Conservation (phyloP, 352 stramenopile genomes). For the Blastocystis sp. region DNA sequence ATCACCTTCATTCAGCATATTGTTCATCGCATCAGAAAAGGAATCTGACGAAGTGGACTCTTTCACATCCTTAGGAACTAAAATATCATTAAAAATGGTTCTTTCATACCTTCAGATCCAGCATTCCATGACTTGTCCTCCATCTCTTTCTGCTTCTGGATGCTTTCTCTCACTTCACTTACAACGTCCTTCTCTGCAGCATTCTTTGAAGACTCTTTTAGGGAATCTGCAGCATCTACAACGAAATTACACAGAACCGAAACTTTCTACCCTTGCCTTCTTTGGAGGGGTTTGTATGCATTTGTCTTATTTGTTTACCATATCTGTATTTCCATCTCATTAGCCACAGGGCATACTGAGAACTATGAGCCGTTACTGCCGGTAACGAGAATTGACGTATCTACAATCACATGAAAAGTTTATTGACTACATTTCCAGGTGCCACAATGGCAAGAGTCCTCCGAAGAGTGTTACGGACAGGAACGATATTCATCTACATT, state of each 20-base stretch:
- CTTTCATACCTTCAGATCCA: neutral
- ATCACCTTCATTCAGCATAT: neutral
- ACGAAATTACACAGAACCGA: neutral
- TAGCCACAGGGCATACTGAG: neutral
- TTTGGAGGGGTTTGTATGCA: neutral
- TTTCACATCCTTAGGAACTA: neutral
- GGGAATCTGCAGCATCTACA: neutral
- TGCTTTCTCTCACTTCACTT: conserved; percentile 44
- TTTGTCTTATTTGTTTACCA: neutral
- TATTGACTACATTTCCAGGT: neutral
- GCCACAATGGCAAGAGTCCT: neutral
- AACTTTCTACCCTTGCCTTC: neutral
- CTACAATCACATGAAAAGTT: neutral
- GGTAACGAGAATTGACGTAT: conserved; percentile 20
- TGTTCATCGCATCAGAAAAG: neutral
- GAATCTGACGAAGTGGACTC: neutral
- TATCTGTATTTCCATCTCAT: neutral
- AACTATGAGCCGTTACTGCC: conserved; percentile 13
- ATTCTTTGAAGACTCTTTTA: neutral
- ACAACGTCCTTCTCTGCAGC: neutral
- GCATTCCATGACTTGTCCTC: conserved; percentile 4
- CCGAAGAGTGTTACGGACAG: neutral
- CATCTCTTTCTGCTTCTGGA: conserved; percentile 32
- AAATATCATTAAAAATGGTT: neutral
- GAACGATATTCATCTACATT: neutral